Percentiles rank a stretch among this genome's conserved stretches.
phyloP scores from a whole-genome alignment of 169 alveolate genomes.

The Theileria equi region DNA sequence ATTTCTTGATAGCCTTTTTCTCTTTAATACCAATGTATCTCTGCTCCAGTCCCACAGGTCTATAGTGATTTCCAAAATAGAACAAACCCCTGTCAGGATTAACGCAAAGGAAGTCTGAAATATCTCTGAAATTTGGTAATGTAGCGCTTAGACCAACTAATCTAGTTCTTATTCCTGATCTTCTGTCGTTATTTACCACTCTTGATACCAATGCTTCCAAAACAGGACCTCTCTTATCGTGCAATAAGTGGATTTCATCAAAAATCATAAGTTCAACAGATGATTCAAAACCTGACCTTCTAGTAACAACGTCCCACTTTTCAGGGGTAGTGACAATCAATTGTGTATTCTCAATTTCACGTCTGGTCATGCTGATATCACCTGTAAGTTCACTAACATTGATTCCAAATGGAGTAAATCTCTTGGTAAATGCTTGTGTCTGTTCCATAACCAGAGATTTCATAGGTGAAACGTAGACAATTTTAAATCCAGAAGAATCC shows the following conservation, averaged over 20 bases:
- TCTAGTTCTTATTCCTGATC: slow-evolving; percentile 45
- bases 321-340: slow-evolving; percentile 96
- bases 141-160: slow-evolving; percentile 99
- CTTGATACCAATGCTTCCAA: slow-evolving; percentile 99
- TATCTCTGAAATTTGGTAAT: slow-evolving; percentile 98
- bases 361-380: slow-evolving; percentile 90
- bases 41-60: slow-evolving; percentile 98
- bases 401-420: slow-evolving; percentile 82
- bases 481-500: slow-evolving; percentile 86
- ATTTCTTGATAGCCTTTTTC: slow-evolving; percentile 93
- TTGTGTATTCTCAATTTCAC: slow-evolving; percentile 96
- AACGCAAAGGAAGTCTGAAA: slow-evolving; percentile 95
- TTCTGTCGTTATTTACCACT: slow-evolving; percentile 76
- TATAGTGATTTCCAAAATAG: slow-evolving; percentile 92
- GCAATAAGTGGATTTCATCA: slow-evolving; percentile 99
- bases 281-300: slow-evolving; percentile 94
- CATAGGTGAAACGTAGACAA: slow-evolving; percentile 99
- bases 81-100: slow-evolving; percentile 86
- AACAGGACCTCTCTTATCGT: slow-evolving; percentile 99
- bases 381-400: slow-evolving; percentile 96
- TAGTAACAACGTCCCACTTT: slow-evolving; percentile 99
- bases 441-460: slow-evolving; percentile 98
- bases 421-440: slow-evolving; percentile 74
- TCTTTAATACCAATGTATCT: slow-evolving; percentile 96
- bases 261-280: slow-evolving; percentile 91